phyloP scores from a whole-genome alignment of 73 alveolate genomes.

The Paramecium tetraurelia region DNA sequence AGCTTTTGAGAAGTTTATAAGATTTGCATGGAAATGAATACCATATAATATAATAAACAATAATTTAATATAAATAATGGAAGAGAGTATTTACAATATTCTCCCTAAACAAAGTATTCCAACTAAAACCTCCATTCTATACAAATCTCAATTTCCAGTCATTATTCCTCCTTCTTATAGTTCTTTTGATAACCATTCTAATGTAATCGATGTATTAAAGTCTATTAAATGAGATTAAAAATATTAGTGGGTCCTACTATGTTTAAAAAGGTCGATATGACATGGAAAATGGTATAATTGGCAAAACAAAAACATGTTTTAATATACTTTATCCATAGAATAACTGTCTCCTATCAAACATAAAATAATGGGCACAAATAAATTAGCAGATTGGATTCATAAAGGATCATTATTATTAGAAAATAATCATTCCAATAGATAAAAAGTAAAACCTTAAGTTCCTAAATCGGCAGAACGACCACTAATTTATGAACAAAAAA shows the following conservation, averaged over 20 bases:
- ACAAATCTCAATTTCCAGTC: neutral
- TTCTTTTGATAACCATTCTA: neutral
- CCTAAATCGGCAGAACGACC: slow-evolving; percentile 72
- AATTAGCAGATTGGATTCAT: neutral
- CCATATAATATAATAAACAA: neutral
- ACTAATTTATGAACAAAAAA: slow-evolving; percentile 61
- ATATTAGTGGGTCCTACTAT: neutral
- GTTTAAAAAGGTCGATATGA: neutral
- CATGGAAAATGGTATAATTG: neutral
- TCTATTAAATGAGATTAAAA: neutral
- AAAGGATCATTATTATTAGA: neutral
- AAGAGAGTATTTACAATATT: neutral
- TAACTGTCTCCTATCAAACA: neutral
- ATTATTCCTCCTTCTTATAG: neutral
- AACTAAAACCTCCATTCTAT: slow-evolving; percentile 78
- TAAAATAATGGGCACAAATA: neutral
- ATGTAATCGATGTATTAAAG: neutral
- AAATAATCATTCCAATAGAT: neutral
- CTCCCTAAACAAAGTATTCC: slow-evolving; percentile 54
- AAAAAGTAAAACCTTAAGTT: neutral
- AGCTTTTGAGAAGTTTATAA: slow-evolving; percentile 78
- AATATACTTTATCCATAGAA: neutral
- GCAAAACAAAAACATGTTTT: neutral
- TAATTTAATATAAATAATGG: neutral
- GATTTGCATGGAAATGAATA: slow-evolving; percentile 79